Base-by-base conservation (phyloP, 352 stramenopile species). In the Blastocystis sp. region DNA sequence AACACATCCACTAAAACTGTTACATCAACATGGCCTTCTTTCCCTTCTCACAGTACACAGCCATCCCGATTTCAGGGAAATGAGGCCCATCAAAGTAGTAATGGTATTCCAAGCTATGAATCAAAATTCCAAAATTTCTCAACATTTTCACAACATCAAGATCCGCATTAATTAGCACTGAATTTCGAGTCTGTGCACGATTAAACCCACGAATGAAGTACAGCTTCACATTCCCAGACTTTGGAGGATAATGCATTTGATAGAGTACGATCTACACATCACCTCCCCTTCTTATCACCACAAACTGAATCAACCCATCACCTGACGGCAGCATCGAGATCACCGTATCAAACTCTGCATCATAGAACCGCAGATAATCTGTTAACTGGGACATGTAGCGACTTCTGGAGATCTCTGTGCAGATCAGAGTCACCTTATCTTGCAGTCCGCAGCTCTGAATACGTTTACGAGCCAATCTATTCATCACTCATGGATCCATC, bases 61-160 rank as follows among this genome's bases (percentile, higher is more conserved):
- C 78, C 68, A 89, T 59, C 54, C 78, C 78, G 53, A 89, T 45
- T 18, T 89, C 63, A 11, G 78, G 78, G 53, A 89, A 89, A 53
- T 89, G 78, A 24, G 78, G 78, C 11, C 78, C 78, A 64, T 89
- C 78, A 47, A 89, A 79, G 18, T 78, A 89, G 55, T 79, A 89
- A 30, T 55, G 26, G 53, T 79, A 89, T 26, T 55, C 18, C 24
- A 89, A 65, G n/a, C 63, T 89, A 89, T 11, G 34, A 7, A 20
- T 89, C 63, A 76, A 11, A 16, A 11, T 20, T n/a, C 13, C 39
- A 47, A 11, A 47, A 7, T 9, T 76, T 0, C n/a, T 16, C 20
- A 34, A 89, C 78, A 55, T 37, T 6, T 89, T 59, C 11, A 89
- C 66, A 2, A 89, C 13, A 76, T 89, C 66, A 9, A 89, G 6